A percentile compares a stretch with the other conserved stretches of the same genome.
Evolutionary conservation across 768 basidiomycete species (phyloP).

Genomic region (Chalciporus piperatus): DNA sequence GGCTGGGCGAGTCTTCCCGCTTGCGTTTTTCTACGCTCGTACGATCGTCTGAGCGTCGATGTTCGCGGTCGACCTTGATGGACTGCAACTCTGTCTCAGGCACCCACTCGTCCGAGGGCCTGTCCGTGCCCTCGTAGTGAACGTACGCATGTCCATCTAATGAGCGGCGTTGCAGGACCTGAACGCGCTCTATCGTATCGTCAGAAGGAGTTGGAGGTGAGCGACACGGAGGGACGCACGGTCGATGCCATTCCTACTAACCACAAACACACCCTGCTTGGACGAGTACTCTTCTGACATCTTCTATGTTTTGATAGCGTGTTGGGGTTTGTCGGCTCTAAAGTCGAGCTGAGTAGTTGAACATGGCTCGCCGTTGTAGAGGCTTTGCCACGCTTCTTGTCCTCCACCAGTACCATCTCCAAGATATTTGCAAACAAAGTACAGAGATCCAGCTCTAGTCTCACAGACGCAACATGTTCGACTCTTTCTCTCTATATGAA

Average conservation of each 20-base stretch:
- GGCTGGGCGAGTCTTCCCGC: conserved; percentile 16
- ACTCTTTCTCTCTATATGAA: too few species aligned
- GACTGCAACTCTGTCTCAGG: conserved; percentile 38
- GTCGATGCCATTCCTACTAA: conserved; percentile 34
- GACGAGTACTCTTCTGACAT: conserved; percentile 1
- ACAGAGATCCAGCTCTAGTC: too few species aligned
- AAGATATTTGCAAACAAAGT: too few species aligned
- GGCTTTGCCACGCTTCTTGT: too few species aligned
- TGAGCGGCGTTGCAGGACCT: conserved; percentile 50
- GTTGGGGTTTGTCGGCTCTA: background rate
- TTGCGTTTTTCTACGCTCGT: conserved; percentile 35
- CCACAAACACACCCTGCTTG: conserved; percentile 16
- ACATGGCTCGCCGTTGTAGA: too few species aligned
- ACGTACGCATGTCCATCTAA: conserved; percentile 54
- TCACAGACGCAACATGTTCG: too few species aligned
- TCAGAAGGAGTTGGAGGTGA: background rate
- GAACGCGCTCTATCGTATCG: conserved; percentile 39
- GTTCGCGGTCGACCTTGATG: conserved; percentile 21
- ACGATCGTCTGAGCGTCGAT: conserved; percentile 9
- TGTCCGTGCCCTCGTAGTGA: conserved; percentile 70
- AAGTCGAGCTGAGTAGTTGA: background rate
- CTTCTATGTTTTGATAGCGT: background rate
- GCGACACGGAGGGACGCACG: conserved; percentile 30
- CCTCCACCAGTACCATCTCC: too few species aligned
- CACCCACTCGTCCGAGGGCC: conserved; percentile 75